Evolutionary conservation across 2,329 filamentous ascomycete species (phyloP).

Genomic region (Onygenales sp.): DNA sequence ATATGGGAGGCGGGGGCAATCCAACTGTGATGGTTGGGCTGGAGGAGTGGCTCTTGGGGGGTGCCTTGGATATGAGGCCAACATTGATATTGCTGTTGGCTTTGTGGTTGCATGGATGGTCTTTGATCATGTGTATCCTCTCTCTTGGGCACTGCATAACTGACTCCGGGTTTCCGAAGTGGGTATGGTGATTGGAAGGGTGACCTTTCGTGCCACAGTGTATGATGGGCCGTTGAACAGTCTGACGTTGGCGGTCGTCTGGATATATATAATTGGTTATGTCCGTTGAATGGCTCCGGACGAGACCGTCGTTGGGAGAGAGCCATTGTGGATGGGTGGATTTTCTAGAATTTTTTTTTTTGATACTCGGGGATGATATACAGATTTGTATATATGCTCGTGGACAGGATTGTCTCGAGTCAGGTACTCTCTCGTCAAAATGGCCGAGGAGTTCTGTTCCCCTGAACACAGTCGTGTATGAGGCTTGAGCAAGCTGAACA

Average conservation of each 20-base stretch:
- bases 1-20: no score
- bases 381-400: no score
- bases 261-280: neutral
- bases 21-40: no score
- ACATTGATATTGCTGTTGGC: neutral
- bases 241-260: neutral
- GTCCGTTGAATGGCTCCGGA: neutral
- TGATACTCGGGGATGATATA: no score
- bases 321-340: neutral
- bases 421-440: no score
- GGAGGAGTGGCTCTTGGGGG: neutral
- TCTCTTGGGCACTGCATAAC: neutral
- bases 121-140: neutral
- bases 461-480: neutral
- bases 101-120: neutral
- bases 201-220: neutral
- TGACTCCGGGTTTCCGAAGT: neutral
- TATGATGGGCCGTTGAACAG: neutral
- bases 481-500: neutral
- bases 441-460: no score
- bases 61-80: neutral
- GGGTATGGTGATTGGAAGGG: neutral
- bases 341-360: no score
- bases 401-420: no score
- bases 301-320: neutral